phyloP scores from a whole-genome alignment of 2,329 filamentous ascomycete species.

The Chaetothyriales sp. region DNA sequence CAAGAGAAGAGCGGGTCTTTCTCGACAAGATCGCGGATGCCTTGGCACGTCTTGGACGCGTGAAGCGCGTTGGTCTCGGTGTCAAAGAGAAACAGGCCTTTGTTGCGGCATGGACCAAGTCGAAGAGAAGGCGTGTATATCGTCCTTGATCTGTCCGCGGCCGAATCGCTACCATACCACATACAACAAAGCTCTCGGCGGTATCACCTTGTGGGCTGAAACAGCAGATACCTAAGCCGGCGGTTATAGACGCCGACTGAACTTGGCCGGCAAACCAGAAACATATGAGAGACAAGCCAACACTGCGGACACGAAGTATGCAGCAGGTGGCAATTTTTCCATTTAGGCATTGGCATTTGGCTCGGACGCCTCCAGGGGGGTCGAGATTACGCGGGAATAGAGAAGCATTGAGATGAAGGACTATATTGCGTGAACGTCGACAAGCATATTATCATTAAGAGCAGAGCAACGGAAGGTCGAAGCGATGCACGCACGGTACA shows the following conservation, averaged over 20 bases:
- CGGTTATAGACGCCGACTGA: neutral
- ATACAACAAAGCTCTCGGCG: neutral
- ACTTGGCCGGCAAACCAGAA: neutral
- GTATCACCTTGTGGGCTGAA: neutral
- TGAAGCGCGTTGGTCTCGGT: constrained; percentile 76
- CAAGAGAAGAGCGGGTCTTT: constrained; percentile 50
- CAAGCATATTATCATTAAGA: neutral
- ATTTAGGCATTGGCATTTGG: neutral
- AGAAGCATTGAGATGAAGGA: neutral
- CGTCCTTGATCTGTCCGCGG: neutral
- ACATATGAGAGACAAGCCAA: neutral
- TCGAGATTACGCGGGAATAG: neutral
- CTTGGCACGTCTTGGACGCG: constrained; percentile 71
- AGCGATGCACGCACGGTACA: neutral
- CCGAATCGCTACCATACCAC: neutral
- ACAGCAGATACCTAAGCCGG: neutral
- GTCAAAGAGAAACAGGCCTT: constrained; percentile 74
- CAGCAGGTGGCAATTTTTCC: neutral
- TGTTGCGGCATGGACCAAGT: constrained; percentile 52
- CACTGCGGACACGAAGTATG: neutral
- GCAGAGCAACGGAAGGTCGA: no score
- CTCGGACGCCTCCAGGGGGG: neutral
- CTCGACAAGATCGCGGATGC: constrained; percentile 73
- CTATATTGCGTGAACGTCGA: neutral
- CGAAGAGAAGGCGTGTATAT: neutral